Percentiles rank a stretch among this genome's conserved stretches.
phyloP scores from a whole-genome alignment of 371 early-diverging fungal species.

The Nematocida major region DNA sequence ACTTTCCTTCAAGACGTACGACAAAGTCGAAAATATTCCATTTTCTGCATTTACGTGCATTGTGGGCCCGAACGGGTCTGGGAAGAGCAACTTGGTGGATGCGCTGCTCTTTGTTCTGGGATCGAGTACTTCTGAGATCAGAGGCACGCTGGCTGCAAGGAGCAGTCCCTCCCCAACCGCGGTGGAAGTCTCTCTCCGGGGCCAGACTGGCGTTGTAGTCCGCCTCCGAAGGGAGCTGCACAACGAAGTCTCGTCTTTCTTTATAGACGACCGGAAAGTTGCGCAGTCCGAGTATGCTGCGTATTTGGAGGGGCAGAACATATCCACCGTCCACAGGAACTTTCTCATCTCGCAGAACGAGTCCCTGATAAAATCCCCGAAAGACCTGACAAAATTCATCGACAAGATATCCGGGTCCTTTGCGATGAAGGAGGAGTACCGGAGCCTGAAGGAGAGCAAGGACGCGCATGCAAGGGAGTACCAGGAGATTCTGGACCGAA shows the following conservation, averaged over 20 bases:
- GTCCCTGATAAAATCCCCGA: conserved; percentile 84
- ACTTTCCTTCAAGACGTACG: conserved; percentile 96
- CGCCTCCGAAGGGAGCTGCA: conserved; percentile 19
- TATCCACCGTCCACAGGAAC: conserved; percentile 83
- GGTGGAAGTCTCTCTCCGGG: conserved; percentile 13
- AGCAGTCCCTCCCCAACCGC: background rate
- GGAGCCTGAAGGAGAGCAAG: conserved; percentile 17
- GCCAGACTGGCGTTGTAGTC: conserved; percentile 11
- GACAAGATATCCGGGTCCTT: conserved; percentile 82
- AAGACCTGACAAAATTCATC: conserved; percentile 79
- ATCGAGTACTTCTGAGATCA: conserved; percentile 62
- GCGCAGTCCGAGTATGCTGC: conserved; percentile 71
- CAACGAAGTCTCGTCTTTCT: conserved; percentile 66
- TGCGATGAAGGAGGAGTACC: conserved; percentile 55
- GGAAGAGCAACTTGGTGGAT: conserved; percentile 97
- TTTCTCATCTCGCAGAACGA: conserved; percentile 90
- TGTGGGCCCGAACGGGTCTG: conserved; percentile 96
- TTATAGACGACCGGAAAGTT: conserved; percentile 72
- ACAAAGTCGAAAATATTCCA: conserved; percentile 78
- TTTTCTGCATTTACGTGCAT: conserved; percentile 89
- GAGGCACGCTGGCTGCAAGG: conserved; percentile 25
- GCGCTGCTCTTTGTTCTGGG: conserved; percentile 93
- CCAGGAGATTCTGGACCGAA: conserved; percentile 41
- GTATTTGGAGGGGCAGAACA: conserved; percentile 74
- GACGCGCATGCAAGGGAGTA: conserved; percentile 31